phyloP scores from a whole-genome alignment of 177 flowering plant species.

The Tripterygium wilfordii region DNA sequence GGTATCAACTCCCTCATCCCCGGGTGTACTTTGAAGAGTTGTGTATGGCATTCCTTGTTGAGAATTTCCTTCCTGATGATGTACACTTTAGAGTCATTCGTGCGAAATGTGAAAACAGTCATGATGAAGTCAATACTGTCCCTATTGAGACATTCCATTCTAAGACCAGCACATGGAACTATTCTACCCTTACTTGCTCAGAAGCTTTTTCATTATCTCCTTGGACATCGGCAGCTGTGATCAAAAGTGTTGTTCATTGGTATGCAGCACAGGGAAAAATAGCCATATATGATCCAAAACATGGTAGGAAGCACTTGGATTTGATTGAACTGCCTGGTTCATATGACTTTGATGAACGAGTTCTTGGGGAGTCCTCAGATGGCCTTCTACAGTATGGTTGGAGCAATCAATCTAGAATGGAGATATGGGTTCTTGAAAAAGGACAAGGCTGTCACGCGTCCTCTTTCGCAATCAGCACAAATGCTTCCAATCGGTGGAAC shows the following conservation, averaged over 20 bases:
- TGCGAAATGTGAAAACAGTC: constrained; percentile 14
- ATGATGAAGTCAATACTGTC: constrained; percentile 6
- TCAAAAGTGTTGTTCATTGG: constrained; percentile 19
- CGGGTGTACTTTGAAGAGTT: constrained; percentile 11
- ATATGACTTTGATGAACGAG: constrained; percentile 9
- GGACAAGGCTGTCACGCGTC: constrained; percentile 5
- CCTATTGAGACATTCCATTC: constrained; percentile 17
- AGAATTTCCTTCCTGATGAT: constrained; percentile 6
- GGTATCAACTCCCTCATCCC: constrained; percentile 15
- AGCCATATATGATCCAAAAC: constrained; percentile 14
- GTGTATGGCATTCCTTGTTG: constrained; percentile 19
- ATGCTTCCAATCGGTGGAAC: constrained; percentile 2
- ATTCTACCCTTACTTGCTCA: constrained; percentile 13
- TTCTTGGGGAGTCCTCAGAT: constrained; percentile 20
- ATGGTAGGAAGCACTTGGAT: constrained; percentile 10
- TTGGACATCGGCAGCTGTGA: constrained; percentile 12
- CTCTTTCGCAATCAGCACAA: background rate
- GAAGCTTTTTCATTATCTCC: constrained; percentile 9
- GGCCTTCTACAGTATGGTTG: constrained; percentile 20
- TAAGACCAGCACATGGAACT: constrained; percentile 16
- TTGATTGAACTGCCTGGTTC: constrained; percentile 11
- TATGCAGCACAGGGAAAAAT: constrained; percentile 11
- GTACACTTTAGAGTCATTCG: constrained; percentile 19
- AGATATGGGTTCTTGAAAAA: constrained; percentile 18
- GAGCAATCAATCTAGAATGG: constrained; percentile 10